These are phyloP conservation scores for Ophiocordyceps robertsii DNA, from an alignment of 2,329 filamentous ascomycete species.

Conservation along the genomic window DNA sequence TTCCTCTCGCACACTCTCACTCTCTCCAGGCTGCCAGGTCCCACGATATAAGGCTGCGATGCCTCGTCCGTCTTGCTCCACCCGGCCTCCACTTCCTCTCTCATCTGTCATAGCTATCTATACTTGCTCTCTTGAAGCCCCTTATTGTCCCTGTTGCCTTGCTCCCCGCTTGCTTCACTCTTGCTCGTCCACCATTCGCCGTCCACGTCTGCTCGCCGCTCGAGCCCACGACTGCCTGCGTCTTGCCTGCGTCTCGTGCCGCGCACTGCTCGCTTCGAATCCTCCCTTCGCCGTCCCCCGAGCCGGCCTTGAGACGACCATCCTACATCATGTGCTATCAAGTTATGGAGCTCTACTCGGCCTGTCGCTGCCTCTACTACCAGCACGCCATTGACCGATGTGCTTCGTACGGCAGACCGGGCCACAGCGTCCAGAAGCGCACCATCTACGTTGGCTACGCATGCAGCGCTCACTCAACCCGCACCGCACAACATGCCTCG, in stretches of 20 bases:
- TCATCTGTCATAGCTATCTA: neutral
- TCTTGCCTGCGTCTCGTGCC: too few species aligned
- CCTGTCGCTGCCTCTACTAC: constrained; percentile 81
- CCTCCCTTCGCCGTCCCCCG: too few species aligned
- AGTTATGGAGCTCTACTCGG: constrained; percentile 72
- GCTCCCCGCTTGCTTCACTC: neutral
- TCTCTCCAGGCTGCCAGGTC: constrained; percentile 4
- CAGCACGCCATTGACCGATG: constrained; percentile 78
- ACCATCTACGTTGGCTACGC: constrained; percentile 74
- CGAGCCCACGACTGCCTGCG: too few species aligned
- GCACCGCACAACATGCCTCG: constrained; percentile 24
- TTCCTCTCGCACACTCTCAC: neutral
- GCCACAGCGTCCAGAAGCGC: constrained; percentile 59
- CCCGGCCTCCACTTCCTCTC: constrained; percentile 1
- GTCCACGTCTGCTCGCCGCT: too few species aligned
- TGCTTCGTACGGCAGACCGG: constrained; percentile 56
- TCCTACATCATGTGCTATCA: constrained; percentile 62
- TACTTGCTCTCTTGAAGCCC: neutral
- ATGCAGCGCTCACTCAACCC: constrained; percentile 33
- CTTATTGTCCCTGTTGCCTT: neutral
- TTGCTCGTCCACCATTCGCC: too few species aligned
- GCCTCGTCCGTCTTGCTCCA: constrained; percentile 16
- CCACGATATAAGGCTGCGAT: constrained; percentile 41
- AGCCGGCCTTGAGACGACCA: neutral
- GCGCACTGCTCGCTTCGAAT: too few species aligned